These are phyloP conservation scores for Pilaira anomala DNA, from an alignment of 192 early-diverging fungal species.

Conservation along the genomic window DNA sequence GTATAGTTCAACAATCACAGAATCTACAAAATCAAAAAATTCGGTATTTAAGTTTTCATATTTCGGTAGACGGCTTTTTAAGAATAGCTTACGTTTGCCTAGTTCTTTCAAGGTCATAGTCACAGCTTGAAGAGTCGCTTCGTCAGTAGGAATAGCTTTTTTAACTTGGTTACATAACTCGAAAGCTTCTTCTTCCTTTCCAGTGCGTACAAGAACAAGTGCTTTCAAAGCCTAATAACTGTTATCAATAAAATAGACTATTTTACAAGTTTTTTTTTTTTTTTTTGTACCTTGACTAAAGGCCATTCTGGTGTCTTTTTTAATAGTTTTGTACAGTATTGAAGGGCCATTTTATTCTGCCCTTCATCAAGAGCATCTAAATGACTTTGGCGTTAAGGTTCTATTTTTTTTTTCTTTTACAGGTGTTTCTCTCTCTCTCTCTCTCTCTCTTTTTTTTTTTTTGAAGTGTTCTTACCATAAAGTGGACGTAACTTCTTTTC, in stretches of 20 bases:
- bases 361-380: slow-evolving; percentile 62
- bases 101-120: slow-evolving; percentile 54
- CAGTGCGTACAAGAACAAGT: slow-evolving; percentile 61
- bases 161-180: slow-evolving; percentile 62
- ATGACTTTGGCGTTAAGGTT: background rate
- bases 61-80: background rate
- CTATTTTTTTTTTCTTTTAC: background rate
- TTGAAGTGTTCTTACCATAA: slow-evolving; percentile 43
- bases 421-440: background rate
- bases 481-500: slow-evolving; percentile 57
- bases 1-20: slow-evolving; percentile 73
- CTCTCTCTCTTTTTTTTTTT: slow-evolving; percentile 10
- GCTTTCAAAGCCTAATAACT: slow-evolving; percentile 67
- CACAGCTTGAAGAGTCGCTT: slow-evolving; percentile 57
- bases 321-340: slow-evolving; percentile 60
- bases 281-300: slow-evolving; percentile 57
- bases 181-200: slow-evolving; percentile 60
- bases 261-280: background rate
- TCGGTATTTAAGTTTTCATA: background rate
- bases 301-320: slow-evolving; percentile 68
- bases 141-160: slow-evolving; percentile 56
- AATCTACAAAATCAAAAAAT: slow-evolving; percentile 35
- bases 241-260: background rate
- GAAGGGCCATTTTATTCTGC: slow-evolving; percentile 63
- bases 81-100: slow-evolving; percentile 44